Evolutionary conservation across 2,329 filamentous ascomycete genomes (phyloP).

Genomic region (Periconia sp.): DNA sequence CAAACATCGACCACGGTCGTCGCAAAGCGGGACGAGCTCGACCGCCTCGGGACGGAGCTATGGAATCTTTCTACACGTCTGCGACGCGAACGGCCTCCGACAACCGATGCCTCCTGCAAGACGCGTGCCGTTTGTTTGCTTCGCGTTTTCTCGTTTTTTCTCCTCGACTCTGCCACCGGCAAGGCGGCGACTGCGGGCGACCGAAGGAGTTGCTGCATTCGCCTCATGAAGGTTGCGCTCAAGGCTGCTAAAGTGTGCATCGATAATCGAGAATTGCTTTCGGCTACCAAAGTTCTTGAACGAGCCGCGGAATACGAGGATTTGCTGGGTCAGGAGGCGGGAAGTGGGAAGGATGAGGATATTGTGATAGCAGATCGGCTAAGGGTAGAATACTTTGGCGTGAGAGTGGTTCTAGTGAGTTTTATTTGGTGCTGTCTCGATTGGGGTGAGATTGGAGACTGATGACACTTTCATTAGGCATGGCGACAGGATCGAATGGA

Average conservation of each 20-base stretch:
- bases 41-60: conserved; percentile 58
- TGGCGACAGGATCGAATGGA: conserved; percentile 75
- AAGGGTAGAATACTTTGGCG: conserved; percentile 64
- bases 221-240: conserved; percentile 68
- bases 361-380: conserved; percentile 43
- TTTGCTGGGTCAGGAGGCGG: conserved; percentile 18
- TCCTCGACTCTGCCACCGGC: conserved; percentile 56
- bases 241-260: conserved; percentile 67
- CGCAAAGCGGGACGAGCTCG: conserved; percentile 53
- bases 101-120: conserved; percentile 18
- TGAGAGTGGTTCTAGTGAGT: conserved; percentile 68
- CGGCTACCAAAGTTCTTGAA: conserved; percentile 64
- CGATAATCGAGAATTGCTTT: conserved; percentile 57
- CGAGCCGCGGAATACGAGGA: conserved; percentile 59
- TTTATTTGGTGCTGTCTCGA: background rate
- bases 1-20: conserved; percentile 24
- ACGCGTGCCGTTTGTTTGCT: conserved; percentile 35
- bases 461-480: conserved; percentile 52
- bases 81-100: conserved; percentile 20
- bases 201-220: conserved; percentile 42
- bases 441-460: background rate
- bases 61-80: conserved; percentile 69
- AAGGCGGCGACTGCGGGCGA: conserved; percentile 13
- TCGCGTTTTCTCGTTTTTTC: conserved; percentile 64
- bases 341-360: conserved; percentile 24